Conservation (phyloP, 371 early-diverging fungal species). For the Mucor lusitanicus region DNA sequence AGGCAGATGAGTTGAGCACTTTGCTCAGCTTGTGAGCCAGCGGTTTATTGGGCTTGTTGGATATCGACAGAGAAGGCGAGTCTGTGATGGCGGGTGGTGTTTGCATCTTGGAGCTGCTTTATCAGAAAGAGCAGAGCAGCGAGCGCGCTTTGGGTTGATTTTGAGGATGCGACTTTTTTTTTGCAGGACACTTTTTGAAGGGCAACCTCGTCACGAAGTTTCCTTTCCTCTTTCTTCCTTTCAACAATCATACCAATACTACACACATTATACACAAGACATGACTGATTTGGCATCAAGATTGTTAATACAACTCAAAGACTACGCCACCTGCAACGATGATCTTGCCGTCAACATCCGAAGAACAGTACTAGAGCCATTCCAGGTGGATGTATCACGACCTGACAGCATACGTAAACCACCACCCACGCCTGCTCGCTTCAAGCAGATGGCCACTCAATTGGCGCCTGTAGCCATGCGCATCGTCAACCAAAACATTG, state of each 20-base stretch:
- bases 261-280: neutral
- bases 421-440: conserved; percentile 28
- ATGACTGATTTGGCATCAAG: conserved; percentile 13
- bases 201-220: neutral
- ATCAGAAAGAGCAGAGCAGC: neutral
- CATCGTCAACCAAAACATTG: conserved; percentile 45
- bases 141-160: no score
- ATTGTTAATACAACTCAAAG: conserved; percentile 9
- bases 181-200: no score
- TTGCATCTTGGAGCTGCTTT: no score
- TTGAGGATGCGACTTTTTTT: no score
- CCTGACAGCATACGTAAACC: conserved; percentile 16
- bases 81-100: neutral
- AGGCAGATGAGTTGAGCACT: conserved; percentile 52
- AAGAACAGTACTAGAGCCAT: conserved; percentile 37
- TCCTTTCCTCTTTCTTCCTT: neutral
- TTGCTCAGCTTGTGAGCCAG: conserved; percentile 60
- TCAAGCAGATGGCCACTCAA: conserved; percentile 26
- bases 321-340: conserved; percentile 30
- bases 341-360: conserved; percentile 23
- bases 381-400: conserved; percentile 28
- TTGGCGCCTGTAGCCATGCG: conserved; percentile 40
- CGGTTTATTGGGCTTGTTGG: conserved; percentile 50
- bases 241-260: no score
- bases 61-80: conserved; percentile 25